phyloP scores from a whole-genome alignment of 768 basidiomycete genomes.

The Phylloporus arenicola region DNA sequence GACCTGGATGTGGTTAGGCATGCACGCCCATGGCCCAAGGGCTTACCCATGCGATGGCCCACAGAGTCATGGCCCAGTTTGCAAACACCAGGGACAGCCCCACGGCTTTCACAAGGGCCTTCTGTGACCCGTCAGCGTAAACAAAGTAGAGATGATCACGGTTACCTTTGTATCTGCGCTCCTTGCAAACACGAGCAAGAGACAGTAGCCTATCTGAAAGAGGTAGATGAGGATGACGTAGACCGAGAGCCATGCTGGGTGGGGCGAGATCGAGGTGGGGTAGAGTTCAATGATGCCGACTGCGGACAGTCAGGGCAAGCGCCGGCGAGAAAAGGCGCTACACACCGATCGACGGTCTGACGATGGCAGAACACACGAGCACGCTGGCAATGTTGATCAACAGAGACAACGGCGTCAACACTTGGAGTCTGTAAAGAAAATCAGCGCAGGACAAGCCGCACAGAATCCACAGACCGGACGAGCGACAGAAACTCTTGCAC shows the following conservation, averaged over 20 bases:
- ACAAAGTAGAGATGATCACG: neutral
- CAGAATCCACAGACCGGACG: constrained; percentile 37
- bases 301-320: constrained; percentile 13
- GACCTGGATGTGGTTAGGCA: constrained; percentile 36
- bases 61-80: constrained; percentile 76
- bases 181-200: constrained; percentile 64
- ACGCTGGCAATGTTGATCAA: constrained; percentile 73
- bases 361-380: constrained; percentile 61
- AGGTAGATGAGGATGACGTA: constrained; percentile 61
- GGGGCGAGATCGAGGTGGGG: constrained; percentile 71
- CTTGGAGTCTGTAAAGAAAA: constrained; percentile 54
- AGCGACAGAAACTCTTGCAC: constrained; percentile 65
- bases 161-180: constrained; percentile 77
- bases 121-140: constrained; percentile 31
- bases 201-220: constrained; percentile 76
- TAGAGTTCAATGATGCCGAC: constrained; percentile 48
- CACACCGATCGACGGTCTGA: constrained; percentile 58
- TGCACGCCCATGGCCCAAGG: accelerated
- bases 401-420: constrained; percentile 79
- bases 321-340: neutral
- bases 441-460: neutral
- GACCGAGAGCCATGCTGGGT: constrained; percentile 47
- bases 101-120: constrained; percentile 70
- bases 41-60: constrained; percentile 71
- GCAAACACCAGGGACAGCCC: constrained; percentile 70